These are phyloP conservation scores for Ophiostoma montium DNA, from an alignment of 2,329 filamentous ascomycete genomes.

Conservation along the genomic window DNA sequence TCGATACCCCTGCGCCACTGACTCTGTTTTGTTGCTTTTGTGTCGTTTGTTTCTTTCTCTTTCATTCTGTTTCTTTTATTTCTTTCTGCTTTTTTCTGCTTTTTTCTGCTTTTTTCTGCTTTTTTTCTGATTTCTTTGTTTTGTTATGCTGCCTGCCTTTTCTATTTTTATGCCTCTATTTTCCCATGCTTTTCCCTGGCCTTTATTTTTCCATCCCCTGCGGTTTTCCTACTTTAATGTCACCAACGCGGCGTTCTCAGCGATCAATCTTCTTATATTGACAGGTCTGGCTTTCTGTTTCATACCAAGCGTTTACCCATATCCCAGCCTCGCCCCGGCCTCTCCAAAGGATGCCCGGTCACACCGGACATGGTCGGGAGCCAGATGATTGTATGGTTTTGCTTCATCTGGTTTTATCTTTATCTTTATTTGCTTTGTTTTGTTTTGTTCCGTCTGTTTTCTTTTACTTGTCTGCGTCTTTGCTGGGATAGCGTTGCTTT, in stretches of 20 bases:
- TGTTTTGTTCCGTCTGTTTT: neutral
- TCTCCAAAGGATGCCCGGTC: neutral
- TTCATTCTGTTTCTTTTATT: constrained; percentile 1
- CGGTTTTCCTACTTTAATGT: neutral
- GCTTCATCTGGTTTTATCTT: constrained; percentile 1
- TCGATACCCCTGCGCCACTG: neutral
- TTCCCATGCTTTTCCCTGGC: neutral
- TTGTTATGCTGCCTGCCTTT: neutral
- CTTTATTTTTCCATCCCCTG: neutral
- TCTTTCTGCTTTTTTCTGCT: constrained; percentile 9
- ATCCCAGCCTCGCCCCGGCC: neutral
- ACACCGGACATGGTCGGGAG: neutral
- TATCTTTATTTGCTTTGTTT: constrained; percentile 2
- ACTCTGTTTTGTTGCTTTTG: constrained; percentile 1
- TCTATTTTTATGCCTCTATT: neutral
- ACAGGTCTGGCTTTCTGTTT: neutral
- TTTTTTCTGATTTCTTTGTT: constrained; percentile 2
- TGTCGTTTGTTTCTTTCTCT: constrained; percentile 1
- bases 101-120: neutral
- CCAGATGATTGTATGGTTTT: neutral
- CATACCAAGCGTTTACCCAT: constrained; percentile 4
- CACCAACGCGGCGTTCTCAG: constrained; percentile 3
- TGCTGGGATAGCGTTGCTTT: no score
- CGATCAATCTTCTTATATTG: neutral
- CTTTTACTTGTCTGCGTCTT: neutral